phyloP scores from a whole-genome alignment of 23 red algal genomes.

The Agarophyton chilense region DNA sequence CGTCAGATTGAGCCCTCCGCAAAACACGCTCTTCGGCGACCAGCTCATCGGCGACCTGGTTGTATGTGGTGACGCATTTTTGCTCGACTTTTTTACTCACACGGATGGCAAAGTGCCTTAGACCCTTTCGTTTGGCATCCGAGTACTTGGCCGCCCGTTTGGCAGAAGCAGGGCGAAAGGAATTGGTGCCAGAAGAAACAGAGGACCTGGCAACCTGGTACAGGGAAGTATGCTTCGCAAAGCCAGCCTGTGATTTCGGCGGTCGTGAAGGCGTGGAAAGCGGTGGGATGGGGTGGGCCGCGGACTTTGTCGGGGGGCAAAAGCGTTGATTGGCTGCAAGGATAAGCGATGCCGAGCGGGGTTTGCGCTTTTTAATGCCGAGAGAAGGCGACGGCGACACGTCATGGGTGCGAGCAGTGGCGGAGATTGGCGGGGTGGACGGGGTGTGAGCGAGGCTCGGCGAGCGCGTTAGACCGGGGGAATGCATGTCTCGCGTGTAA shows the following conservation, averaged over 20 bases:
- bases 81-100: constrained; percentile 90
- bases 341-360: constrained; percentile 37
- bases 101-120: constrained; percentile 91
- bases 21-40: constrained; percentile 71
- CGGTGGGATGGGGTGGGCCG: neutral
- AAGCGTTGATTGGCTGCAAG: constrained; percentile 51
- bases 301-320: neutral
- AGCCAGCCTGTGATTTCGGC: neutral
- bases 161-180: neutral
- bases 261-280: neutral
- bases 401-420: neutral
- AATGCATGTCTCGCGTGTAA: neutral
- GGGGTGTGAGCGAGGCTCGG: neutral
- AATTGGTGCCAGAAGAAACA: neutral
- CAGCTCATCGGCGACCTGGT: constrained; percentile 93
- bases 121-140: constrained; percentile 77
- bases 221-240: neutral
- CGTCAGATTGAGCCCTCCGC: neutral
- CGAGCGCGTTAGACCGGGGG: neutral
- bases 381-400: constrained; percentile 26
- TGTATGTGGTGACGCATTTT: constrained; percentile 87
- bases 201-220: neutral
- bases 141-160: neutral
- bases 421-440: neutral
- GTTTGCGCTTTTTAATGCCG: constrained; percentile 68